These are phyloP conservation scores for Andrographis paniculata DNA, from an alignment of 305 asterid genomes.

Conservation along the genomic window DNA sequence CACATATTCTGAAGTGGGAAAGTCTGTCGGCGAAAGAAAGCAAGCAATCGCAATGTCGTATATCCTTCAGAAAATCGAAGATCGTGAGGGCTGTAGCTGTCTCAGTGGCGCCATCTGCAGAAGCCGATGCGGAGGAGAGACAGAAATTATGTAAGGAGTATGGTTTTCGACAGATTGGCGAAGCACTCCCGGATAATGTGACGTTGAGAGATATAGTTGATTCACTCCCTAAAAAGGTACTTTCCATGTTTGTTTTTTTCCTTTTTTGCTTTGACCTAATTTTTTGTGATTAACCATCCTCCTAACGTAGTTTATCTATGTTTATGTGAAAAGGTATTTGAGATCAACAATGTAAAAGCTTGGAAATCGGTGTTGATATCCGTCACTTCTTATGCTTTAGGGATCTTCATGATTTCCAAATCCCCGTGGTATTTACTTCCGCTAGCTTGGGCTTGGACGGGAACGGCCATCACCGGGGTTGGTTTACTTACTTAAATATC, in stretches of 20 bases:
- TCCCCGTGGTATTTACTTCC: slow-evolving; percentile 99
- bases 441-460: slow-evolving; percentile 99
- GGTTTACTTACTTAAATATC: slow-evolving; percentile 23
- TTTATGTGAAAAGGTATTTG: slow-evolving; percentile 64
- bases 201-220: slow-evolving; percentile 65
- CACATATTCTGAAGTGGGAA: slow-evolving; percentile 47
- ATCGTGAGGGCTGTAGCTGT: slow-evolving; percentile 60
- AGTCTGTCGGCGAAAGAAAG: slow-evolving; percentile 32
- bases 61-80: slow-evolving; percentile 33
- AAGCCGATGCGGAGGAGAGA: slow-evolving; percentile 47
- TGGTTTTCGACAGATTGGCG: slow-evolving; percentile 89
- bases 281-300: neutral
- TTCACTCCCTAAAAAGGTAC: slow-evolving; percentile 84
- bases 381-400: slow-evolving; percentile 68
- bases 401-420: slow-evolving; percentile 81
- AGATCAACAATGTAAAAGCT: slow-evolving; percentile 81
- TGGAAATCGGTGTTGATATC: slow-evolving; percentile 87
- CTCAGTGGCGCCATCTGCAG: slow-evolving; percentile 52
- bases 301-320: slow-evolving; percentile 13
- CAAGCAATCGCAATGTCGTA: slow-evolving; percentile 30
- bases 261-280: too few relatives aligned
- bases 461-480: slow-evolving; percentile 97
- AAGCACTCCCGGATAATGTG: slow-evolving; percentile 79
- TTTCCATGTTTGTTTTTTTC: neutral
- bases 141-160: slow-evolving; percentile 48